A percentile compares a stretch with the other conserved stretches of the same genome.
Conservation (phyloP, 768 basidiomycete genomes). For the Pulveroboletus ravenelii region DNA sequence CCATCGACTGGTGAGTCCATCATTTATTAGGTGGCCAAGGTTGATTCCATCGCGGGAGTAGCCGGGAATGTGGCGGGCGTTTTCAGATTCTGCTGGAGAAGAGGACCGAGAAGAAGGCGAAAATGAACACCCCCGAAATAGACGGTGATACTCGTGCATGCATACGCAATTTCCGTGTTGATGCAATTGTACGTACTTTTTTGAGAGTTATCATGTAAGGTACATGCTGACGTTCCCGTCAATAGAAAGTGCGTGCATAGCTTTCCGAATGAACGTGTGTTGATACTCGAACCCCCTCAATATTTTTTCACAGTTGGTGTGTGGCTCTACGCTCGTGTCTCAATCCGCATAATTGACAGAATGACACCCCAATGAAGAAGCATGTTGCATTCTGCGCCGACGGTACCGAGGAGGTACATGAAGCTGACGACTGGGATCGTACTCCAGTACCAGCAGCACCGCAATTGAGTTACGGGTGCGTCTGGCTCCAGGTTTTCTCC, state of each 20-base stretch:
- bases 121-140: neutral
- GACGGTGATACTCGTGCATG: constrained; percentile 20
- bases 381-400: constrained; percentile 58
- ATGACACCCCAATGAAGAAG: constrained; percentile 31
- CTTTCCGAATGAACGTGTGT: neutral
- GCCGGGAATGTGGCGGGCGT: constrained; percentile 18
- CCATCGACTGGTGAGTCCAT: constrained; percentile 21
- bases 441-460: constrained; percentile 63
- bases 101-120: constrained; percentile 7
- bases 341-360: neutral
- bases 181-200: constrained; percentile 15
- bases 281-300: neutral
- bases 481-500: constrained; percentile 9
- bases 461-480: constrained; percentile 65
- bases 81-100: constrained; percentile 24
- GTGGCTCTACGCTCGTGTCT: neutral
- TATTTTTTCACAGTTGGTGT: constrained; percentile 9
- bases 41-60: neutral
- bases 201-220: neutral
- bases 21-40: neutral
- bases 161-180: constrained; percentile 24
- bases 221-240: neutral
- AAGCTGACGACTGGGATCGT: constrained; percentile 78
- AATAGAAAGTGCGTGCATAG: constrained; percentile 16
- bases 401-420: constrained; percentile 52